phyloP scores from a whole-genome alignment of 176 grass and related monocot species.

The Paspalum vaginatum region DNA sequence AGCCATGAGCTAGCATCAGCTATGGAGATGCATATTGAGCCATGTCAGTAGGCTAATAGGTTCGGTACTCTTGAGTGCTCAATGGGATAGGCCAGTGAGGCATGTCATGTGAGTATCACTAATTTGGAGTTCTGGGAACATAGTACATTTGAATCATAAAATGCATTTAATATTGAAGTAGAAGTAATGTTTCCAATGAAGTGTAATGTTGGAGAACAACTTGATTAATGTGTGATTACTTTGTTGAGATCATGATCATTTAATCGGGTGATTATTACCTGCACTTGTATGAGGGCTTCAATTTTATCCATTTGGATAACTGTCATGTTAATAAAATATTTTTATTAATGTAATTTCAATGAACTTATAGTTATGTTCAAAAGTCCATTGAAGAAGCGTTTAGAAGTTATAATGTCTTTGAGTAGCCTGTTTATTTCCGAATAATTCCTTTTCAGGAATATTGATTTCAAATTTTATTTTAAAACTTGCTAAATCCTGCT shows the following conservation, averaged over 20 bases:
- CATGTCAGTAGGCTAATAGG: neutral
- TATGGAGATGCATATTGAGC: neutral
- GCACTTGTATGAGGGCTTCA: neutral
- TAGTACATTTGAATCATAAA: neutral
- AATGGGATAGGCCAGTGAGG: neutral
- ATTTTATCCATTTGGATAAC: neutral
- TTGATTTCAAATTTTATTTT: neutral
- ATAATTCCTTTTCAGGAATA: neutral
- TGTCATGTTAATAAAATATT: neutral
- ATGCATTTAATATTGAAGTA: neutral
- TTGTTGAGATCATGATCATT: neutral
- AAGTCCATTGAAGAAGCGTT: neutral
- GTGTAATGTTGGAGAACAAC: neutral
- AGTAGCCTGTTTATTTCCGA: neutral
- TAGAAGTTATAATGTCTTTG: neutral
- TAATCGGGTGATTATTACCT: neutral
- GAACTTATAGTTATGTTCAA: neutral
- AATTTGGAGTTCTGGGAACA: neutral
- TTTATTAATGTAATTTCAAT: neutral
- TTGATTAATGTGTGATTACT: neutral
- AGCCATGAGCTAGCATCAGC: neutral
- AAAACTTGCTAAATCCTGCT: neutral
- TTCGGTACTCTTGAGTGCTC: neutral
- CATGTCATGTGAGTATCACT: neutral
- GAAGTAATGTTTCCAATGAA: neutral